Percentiles rank a stretch among this genome's conserved stretches.
Conservation (phyloP, 345 rosid genomes). For the Barbarea vulgaris region DNA sequence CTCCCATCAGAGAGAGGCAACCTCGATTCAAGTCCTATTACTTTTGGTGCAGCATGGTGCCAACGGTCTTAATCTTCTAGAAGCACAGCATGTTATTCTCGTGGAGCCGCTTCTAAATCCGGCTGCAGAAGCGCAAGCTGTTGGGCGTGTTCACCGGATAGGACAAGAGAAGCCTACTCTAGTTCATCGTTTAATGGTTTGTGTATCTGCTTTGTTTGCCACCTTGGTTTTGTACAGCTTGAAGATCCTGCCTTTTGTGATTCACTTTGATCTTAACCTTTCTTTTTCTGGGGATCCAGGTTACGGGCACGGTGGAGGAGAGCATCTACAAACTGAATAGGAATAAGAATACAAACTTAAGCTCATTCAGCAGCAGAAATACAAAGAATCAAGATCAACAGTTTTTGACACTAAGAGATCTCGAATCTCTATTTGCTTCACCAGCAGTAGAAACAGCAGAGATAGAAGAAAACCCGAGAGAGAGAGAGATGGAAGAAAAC, state of each 20-base stretch:
- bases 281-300: conserved; percentile 46
- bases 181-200: conserved; percentile 88
- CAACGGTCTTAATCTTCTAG: conserved; percentile 92
- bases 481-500: conserved; percentile 48
- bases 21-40: conserved; percentile 68
- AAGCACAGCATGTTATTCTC: conserved; percentile 91
- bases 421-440: conserved; percentile 76
- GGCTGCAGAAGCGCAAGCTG: conserved; percentile 96
- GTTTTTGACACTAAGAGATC: conserved; percentile 69
- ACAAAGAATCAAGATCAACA: conserved; percentile 91
- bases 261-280: conserved; percentile 24
- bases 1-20: conserved; percentile 40
- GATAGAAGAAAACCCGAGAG: neutral
- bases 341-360: conserved; percentile 62
- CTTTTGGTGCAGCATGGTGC: conserved; percentile 95
- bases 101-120: conserved; percentile 96
- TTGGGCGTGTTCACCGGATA: conserved; percentile 88
- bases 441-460: conserved; percentile 41
- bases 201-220: conserved; percentile 30
- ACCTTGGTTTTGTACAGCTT: neutral
- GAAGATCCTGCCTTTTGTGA: neutral
- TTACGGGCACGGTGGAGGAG: conserved; percentile 85
- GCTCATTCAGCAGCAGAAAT: conserved; percentile 71
- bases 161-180: conserved; percentile 81
- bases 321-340: conserved; percentile 87